Percentiles rank a stretch among this genome's conserved stretches.
phyloP scores from a whole-genome alignment of 768 basidiomycete species.

The Termitomyces sp. region DNA sequence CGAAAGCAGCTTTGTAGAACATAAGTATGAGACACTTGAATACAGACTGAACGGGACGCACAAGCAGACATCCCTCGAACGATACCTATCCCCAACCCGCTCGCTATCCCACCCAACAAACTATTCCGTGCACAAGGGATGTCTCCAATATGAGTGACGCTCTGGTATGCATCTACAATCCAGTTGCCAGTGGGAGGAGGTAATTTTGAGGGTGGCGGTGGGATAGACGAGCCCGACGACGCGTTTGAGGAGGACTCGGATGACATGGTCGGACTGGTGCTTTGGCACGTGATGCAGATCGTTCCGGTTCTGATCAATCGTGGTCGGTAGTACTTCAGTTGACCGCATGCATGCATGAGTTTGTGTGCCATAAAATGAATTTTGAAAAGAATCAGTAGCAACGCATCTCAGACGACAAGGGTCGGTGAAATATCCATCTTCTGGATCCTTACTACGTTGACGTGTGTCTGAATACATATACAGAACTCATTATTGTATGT shows the following conservation, averaged over 20 bases:
- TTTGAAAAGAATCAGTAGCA: too few species aligned
- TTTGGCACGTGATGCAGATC: neutral
- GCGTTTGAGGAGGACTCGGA: constrained; percentile 5
- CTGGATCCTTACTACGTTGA: too few species aligned
- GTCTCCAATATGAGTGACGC: constrained; percentile 59
- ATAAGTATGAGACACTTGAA: neutral
- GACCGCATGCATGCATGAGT: too few species aligned
- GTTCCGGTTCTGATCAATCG: too few species aligned
- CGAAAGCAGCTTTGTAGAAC: constrained; percentile 45
- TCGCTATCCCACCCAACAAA: constrained; percentile 74
- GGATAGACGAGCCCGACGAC: constrained; percentile 18
- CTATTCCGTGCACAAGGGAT: constrained; percentile 78
- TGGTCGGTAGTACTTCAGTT: too few species aligned
- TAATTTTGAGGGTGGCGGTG: constrained; percentile 30
- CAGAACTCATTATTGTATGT: neutral
- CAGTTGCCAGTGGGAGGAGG: constrained; percentile 37
- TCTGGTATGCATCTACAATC: constrained; percentile 37
- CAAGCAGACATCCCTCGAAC: constrained; percentile 65
- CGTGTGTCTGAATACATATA: too few species aligned
- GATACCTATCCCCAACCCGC: constrained; percentile 73
- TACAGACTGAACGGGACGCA: constrained; percentile 28
- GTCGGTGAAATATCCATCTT: too few species aligned
- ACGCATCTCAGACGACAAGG: too few species aligned
- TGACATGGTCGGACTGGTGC: neutral
- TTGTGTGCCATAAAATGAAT: too few species aligned